Conservation (phyloP, 2,329 filamentous ascomycete genomes). For the Paecilomyces variotii region DNA sequence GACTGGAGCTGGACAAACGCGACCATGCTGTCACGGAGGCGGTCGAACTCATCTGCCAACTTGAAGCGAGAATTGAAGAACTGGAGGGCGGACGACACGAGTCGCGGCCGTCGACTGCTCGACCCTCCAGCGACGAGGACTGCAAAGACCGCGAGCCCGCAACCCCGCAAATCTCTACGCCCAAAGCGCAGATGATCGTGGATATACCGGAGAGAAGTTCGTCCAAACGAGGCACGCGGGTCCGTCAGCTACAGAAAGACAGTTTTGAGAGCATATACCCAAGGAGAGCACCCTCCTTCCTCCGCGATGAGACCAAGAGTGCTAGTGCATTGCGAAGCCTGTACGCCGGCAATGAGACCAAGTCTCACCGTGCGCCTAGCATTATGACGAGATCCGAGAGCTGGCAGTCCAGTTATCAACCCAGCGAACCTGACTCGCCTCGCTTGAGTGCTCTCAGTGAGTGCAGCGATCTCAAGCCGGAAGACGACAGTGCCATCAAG, state of each 20-base stretch:
- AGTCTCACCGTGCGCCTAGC: constrained; percentile 18
- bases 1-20: constrained; percentile 30
- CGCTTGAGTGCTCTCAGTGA: constrained; percentile 38
- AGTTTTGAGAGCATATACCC: constrained; percentile 10
- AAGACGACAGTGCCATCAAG: constrained; percentile 12
- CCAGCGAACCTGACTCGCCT: constrained; percentile 28
- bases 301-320: constrained; percentile 26
- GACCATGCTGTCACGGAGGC: constrained; percentile 36
- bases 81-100: constrained; percentile 15
- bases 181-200: constrained; percentile 17
- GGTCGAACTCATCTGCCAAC: constrained; percentile 35
- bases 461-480: constrained; percentile 33
- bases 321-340: constrained; percentile 33
- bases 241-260: constrained; percentile 7
- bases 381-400: constrained; percentile 28
- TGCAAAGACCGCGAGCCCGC: constrained; percentile 3
- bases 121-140: constrained; percentile 17
- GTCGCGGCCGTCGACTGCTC: constrained; percentile 18
- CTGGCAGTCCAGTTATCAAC: constrained; percentile 27
- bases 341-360: constrained; percentile 23
- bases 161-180: constrained; percentile 15
- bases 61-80: constrained; percentile 32
- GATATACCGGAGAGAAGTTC: constrained; percentile 34
- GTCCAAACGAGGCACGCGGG: constrained; percentile 21
- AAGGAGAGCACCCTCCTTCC: constrained; percentile 31